Evolutionary conservation across 345 rosid species (phyloP).

Genomic region (Lepidium sativum): DNA sequence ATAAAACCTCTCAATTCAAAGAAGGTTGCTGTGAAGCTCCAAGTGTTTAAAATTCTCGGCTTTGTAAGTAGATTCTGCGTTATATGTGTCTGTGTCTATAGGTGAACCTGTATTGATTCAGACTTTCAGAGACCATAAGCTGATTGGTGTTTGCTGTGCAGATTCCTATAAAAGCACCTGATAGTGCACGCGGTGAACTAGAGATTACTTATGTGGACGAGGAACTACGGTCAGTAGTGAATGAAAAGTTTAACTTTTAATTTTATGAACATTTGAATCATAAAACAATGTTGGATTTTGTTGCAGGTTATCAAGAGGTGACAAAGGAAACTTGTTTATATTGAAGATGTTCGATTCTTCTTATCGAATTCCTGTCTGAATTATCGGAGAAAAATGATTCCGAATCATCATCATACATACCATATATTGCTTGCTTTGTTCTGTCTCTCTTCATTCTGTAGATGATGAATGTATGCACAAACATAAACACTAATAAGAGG

Average conservation of each 20-base stretch:
- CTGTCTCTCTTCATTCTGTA: conserved; percentile 1
- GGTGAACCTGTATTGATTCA: not conserved
- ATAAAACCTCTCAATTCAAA: conserved; percentile 61
- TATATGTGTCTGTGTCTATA: not conserved
- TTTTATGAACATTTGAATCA: not conserved
- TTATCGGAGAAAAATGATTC: conserved; percentile 3
- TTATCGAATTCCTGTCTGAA: conserved; percentile 55
- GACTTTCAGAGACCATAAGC: conserved; percentile 20
- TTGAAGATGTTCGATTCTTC: conserved; percentile 90
- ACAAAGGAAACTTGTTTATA: conserved; percentile 81
- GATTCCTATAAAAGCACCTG: conserved; percentile 61
- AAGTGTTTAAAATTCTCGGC: conserved; percentile 63
- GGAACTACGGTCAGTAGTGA: conserved; percentile 43
- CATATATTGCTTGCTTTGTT: not conserved
- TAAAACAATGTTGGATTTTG: not conserved
- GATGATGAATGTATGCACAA: conserved; percentile 4
- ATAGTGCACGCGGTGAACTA: conserved; percentile 48
- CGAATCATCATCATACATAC: not conserved
- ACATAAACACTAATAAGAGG: not conserved
- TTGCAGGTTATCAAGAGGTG: conserved; percentile 81
- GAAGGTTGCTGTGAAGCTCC: conserved; percentile 82
- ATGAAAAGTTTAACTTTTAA: not conserved
- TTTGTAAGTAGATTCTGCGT: conserved; percentile 40
- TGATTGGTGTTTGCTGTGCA: conserved; percentile 40
- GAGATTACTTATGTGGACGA: conserved; percentile 60